phyloP scores from a whole-genome alignment of 768 basidiomycete species.

The Kwoniella mangroviensis region DNA sequence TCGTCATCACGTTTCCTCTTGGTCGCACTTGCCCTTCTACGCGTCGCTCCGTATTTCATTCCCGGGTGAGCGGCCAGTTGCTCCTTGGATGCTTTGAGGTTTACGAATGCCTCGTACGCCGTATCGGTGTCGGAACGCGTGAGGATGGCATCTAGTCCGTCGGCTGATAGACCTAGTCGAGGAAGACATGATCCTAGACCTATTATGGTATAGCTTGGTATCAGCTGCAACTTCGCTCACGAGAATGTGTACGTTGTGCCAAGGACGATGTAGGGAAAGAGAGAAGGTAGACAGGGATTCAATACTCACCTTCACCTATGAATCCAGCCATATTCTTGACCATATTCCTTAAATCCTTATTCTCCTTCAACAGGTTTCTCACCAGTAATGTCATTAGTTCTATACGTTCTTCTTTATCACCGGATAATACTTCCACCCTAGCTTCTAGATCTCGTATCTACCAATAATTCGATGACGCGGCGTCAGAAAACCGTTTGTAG shows the following conservation, averaged over 20 bases:
- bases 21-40: constrained; percentile 31
- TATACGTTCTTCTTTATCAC: constrained; percentile 85
- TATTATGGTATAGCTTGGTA: neutral
- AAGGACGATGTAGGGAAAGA: no score
- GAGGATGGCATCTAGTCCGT: constrained; percentile 78
- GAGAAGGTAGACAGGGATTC: no score
- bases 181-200: constrained; percentile 56
- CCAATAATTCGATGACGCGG: constrained; percentile 1
- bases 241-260: no score
- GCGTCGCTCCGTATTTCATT: constrained; percentile 30
- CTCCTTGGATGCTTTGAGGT: constrained; percentile 64
- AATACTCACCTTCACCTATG: constrained; percentile 78
- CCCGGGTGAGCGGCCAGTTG: constrained; percentile 46
- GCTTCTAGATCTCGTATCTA: constrained; percentile 96
- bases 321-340: constrained; percentile 76
- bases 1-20: constrained; percentile 33
- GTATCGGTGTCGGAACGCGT: constrained; percentile 90
- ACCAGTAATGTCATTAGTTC: constrained; percentile 80
- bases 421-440: constrained; percentile 90
- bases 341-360: constrained; percentile 78
- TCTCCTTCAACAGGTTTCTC: constrained; percentile 85
- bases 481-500: constrained; percentile 4
- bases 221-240: neutral
- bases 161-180: constrained; percentile 52
- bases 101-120: constrained; percentile 84